phyloP scores from a whole-genome alignment of 164 flowering plant genomes.

The Chimonanthus praecox region DNA sequence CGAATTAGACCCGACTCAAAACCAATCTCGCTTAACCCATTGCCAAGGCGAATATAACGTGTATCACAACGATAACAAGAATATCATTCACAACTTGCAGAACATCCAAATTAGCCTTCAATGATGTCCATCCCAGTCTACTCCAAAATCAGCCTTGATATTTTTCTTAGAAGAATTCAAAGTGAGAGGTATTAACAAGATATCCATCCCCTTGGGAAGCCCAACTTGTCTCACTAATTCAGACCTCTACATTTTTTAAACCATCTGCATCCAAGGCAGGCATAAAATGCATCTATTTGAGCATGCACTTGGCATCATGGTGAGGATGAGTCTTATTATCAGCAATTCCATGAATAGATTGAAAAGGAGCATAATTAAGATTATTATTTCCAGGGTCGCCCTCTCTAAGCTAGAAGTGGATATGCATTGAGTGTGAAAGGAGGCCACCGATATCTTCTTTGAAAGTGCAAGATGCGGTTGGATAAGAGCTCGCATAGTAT shows the following conservation, averaged over 20 bases:
- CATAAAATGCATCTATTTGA: slow-evolving; percentile 63
- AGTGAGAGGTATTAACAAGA: no score
- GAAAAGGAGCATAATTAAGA: slow-evolving; percentile 65
- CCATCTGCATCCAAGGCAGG: slow-evolving; percentile 70
- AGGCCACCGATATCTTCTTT: slow-evolving; percentile 42
- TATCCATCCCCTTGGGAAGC: slow-evolving; percentile 62
- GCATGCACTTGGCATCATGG: slow-evolving; percentile 86
- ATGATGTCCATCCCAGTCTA: no score
- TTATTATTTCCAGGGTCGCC: slow-evolving; percentile 55
- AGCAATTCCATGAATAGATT: slow-evolving; percentile 45
- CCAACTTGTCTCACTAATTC: slow-evolving; percentile 88
- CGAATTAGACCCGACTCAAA: no score
- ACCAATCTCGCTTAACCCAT: no score
- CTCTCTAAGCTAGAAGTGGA: slow-evolving; percentile 73
- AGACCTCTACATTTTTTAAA: slow-evolving; percentile 55
- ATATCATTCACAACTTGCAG: no score
- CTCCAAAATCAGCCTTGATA: no score
- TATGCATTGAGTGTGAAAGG: slow-evolving; percentile 80
- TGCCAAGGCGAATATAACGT: no score
- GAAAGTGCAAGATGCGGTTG: slow-evolving; percentile 69
- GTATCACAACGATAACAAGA: no score
- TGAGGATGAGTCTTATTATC: slow-evolving; percentile 69
- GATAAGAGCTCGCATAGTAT: slow-evolving; percentile 49
- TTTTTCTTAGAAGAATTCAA: no score
- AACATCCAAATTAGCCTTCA: no score